Percentiles rank a stretch among this genome's conserved stretches.
Evolutionary conservation across 768 basidiomycete genomes (phyloP).

Genomic region (Chalciporus chontae): DNA sequence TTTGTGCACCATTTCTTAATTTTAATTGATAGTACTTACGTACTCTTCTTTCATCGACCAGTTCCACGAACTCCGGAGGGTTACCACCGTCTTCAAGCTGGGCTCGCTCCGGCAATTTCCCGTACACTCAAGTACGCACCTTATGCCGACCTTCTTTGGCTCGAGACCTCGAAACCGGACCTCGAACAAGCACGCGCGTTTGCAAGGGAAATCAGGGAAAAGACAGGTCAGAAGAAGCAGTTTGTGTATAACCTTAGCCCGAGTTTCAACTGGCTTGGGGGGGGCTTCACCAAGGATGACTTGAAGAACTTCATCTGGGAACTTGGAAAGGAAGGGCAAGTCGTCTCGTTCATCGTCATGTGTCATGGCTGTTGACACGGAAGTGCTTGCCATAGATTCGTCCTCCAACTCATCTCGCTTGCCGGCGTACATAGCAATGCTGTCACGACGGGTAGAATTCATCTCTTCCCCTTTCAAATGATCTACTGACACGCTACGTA

Average conservation of each 20-base stretch:
- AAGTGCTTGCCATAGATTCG: conserved; percentile 52
- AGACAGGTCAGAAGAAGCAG: conserved; percentile 62
- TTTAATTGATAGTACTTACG: background rate
- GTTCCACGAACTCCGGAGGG: conserved; percentile 89
- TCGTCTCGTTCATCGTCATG: background rate
- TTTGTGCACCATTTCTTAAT: conserved; percentile 35
- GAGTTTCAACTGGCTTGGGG: conserved; percentile 88
- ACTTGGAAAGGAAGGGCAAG: conserved; percentile 80
- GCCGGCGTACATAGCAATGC: conserved; percentile 89
- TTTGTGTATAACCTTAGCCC: conserved; percentile 94
- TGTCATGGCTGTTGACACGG: background rate
- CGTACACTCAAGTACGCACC: conserved; percentile 79
- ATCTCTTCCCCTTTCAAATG: background rate
- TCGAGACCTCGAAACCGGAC: conserved; percentile 89
- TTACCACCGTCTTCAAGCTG: conserved; percentile 84
- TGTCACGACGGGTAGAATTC: conserved; percentile 59
- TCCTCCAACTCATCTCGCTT: conserved; percentile 84
- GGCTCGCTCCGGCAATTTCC: conserved; percentile 77
- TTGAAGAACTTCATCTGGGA: conserved; percentile 89
- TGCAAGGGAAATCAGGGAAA: conserved; percentile 68
- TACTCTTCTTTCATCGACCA: conserved; percentile 25
- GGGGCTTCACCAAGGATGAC: conserved; percentile 73
- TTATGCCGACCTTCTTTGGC: conserved; percentile 87
- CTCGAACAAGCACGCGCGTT: conserved; percentile 76
- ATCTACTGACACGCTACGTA: conserved; percentile 23